Percentiles rank a stretch among this genome's conserved stretches.
These are phyloP conservation scores for Cunninghamia lanceolata DNA, from an alignment of 75 land plant species.

Conservation along the genomic window DNA sequence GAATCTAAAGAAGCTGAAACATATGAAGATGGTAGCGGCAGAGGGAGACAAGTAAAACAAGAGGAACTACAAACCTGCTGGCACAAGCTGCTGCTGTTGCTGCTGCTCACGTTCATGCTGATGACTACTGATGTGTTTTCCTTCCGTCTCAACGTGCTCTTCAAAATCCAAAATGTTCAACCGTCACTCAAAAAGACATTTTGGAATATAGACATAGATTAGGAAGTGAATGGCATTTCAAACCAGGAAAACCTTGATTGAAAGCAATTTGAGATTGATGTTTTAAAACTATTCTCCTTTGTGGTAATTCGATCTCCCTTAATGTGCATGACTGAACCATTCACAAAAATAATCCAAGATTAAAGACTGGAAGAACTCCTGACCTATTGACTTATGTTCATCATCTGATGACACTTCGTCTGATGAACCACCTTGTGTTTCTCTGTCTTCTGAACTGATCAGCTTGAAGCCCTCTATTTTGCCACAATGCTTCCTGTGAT, in stretches of 20 bases:
- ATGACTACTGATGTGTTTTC: neutral
- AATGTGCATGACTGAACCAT: neutral
- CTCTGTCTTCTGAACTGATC: neutral
- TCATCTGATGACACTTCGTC: constrained; percentile 4
- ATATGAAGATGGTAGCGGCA: neutral
- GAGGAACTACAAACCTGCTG: neutral
- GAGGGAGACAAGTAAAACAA: neutral
- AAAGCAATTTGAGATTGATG: too few species aligned
- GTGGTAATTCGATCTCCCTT: neutral
- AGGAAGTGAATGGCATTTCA: too few species aligned
- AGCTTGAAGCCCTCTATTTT: constrained; percentile 16
- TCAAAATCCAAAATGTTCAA: neutral
- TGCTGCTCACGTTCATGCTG: neutral
- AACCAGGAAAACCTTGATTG: too few species aligned
- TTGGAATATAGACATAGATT: too few species aligned
- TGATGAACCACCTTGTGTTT: constrained; percentile 9
- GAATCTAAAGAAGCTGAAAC: neutral
- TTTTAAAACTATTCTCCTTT: too few species aligned
- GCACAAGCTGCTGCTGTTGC: neutral
- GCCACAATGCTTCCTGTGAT: constrained; percentile 68
- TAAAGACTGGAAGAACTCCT: neutral
- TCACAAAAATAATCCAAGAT: neutral
- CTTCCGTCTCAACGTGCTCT: neutral
- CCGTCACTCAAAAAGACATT: neutral
- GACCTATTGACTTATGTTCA: neutral